phyloP scores from a whole-genome alignment of 2,329 filamentous ascomycete species.

The Aphanoascus verrucosus region DNA sequence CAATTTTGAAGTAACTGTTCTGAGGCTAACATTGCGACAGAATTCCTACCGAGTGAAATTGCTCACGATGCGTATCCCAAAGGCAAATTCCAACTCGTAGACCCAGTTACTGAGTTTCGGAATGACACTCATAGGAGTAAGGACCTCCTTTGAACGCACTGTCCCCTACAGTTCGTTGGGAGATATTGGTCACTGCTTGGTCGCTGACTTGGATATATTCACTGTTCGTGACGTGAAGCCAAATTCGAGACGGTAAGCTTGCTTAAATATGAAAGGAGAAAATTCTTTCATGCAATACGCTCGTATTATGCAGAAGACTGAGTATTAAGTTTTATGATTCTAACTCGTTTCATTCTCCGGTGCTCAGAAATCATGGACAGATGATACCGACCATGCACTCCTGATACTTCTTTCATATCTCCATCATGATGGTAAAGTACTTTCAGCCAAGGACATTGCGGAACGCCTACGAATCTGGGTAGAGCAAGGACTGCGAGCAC shows the following conservation, averaged over 20 bases:
- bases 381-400: conserved; percentile 47
- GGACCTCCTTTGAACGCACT: background rate
- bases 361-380: conserved; percentile 40
- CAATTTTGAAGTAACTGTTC: background rate
- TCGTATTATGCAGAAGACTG: background rate
- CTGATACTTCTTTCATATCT: conserved; percentile 42
- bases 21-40: conserved; percentile 5
- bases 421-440: conserved; percentile 32
- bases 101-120: conserved; percentile 16
- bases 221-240: conserved; percentile 15
- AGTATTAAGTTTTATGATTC: background rate
- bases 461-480: conserved; percentile 40
- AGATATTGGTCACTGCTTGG: background rate
- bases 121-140: conserved; percentile 18
- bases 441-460: conserved; percentile 37
- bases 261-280: background rate
- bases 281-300: background rate
- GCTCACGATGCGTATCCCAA: conserved; percentile 15
- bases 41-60: conserved; percentile 15
- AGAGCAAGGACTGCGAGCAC: conserved; percentile 36
- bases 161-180: background rate
- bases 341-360: background rate
- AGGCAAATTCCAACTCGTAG: conserved; percentile 14
- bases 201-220: background rate
- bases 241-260: conserved; percentile 25